phyloP scores from a whole-genome alignment of 768 basidiomycete genomes.

The Boletus tylopilopsis region DNA sequence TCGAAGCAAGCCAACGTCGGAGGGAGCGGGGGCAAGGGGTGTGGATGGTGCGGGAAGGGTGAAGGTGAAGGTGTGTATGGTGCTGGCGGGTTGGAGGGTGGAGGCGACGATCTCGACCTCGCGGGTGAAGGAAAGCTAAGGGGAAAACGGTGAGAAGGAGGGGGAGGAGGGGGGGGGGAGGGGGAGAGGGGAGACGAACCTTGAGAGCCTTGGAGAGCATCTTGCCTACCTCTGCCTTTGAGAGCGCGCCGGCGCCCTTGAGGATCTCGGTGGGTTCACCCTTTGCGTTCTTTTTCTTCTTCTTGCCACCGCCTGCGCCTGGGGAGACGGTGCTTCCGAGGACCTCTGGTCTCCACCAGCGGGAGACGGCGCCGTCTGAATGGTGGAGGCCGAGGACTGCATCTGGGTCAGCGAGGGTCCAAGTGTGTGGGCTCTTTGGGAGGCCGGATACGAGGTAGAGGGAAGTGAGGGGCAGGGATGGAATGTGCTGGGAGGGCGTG shows the following conservation, averaged over 20 bases:
- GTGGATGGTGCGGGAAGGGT: conserved; percentile 73
- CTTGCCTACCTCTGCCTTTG: conserved; percentile 83
- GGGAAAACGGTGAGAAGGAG: neutral
- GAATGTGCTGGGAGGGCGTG: conserved; percentile 57
- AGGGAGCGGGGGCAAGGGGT: conserved; percentile 69
- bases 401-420: conserved; percentile 86
- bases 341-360: conserved; percentile 91
- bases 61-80: conserved; percentile 90
- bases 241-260: conserved; percentile 77
- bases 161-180: neutral
- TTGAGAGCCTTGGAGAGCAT: conserved; percentile 91
- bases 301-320: conserved; percentile 76
- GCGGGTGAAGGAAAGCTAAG: conserved; percentile 84
- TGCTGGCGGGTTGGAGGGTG: conserved; percentile 90
- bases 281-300: conserved; percentile 61
- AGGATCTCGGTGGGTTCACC: conserved; percentile 50
- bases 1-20: conserved; percentile 58
- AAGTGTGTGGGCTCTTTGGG: conserved; percentile 84
- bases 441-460: conserved; percentile 87
- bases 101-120: conserved; percentile 95
- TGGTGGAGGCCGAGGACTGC: conserved; percentile 79
- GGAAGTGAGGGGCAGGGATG: conserved; percentile 73
- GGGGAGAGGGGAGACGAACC: conserved; percentile 41
- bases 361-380: conserved; percentile 76
- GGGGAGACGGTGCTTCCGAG: conserved; percentile 85